Evolutionary conservation across 495 filamentous ascomycete species (phyloP).

Genomic region (Acidiella bohemica): DNA sequence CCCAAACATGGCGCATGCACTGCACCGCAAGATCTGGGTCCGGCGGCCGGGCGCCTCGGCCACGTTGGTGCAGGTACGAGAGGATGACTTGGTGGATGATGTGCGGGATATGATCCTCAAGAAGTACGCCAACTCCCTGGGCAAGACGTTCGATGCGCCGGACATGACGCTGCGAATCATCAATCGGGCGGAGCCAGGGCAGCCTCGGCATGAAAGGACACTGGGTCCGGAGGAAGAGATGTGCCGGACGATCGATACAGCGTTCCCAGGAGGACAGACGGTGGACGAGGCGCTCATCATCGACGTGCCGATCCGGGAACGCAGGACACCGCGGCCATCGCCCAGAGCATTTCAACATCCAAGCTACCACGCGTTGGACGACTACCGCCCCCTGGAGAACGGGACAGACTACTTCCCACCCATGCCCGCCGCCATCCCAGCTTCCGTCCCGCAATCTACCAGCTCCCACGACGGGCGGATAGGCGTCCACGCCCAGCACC

Average conservation of each 20-base stretch:
- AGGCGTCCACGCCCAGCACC: slow-evolving; percentile 24
- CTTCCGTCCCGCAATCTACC: slow-evolving; percentile 22
- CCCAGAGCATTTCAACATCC: slow-evolving; percentile 41
- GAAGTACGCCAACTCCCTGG: slow-evolving; percentile 89
- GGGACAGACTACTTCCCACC: slow-evolving; percentile 81
- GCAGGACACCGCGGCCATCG: slow-evolving; percentile 74
- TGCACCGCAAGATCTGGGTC: slow-evolving; percentile 84
- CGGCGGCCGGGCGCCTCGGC: slow-evolving; percentile 71
- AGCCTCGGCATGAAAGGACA: slow-evolving; percentile 41
- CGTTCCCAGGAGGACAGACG: slow-evolving; percentile 77
- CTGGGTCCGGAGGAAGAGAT: slow-evolving; percentile 84
- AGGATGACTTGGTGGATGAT: slow-evolving; percentile 90
- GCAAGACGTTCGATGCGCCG: slow-evolving; percentile 75
- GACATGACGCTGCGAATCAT: slow-evolving; percentile 61
- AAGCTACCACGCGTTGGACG: slow-evolving; percentile 47
- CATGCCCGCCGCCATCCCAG: slow-evolving; percentile 43
- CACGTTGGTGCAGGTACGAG: slow-evolving; percentile 69
- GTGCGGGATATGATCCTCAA: slow-evolving; percentile 80
- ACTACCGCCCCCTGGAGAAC: slow-evolving; percentile 53
- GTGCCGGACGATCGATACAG: slow-evolving; percentile 59
- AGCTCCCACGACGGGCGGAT: slow-evolving; percentile 24
- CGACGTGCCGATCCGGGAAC: slow-evolving; percentile 52
- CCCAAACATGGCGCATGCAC: slow-evolving; percentile 36
- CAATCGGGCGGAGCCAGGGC: slow-evolving; percentile 37
- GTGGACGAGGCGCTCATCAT: slow-evolving; percentile 88